Base-by-base conservation (phyloP, 179 eudicot genomes). In the Corrigiola litoralis region DNA sequence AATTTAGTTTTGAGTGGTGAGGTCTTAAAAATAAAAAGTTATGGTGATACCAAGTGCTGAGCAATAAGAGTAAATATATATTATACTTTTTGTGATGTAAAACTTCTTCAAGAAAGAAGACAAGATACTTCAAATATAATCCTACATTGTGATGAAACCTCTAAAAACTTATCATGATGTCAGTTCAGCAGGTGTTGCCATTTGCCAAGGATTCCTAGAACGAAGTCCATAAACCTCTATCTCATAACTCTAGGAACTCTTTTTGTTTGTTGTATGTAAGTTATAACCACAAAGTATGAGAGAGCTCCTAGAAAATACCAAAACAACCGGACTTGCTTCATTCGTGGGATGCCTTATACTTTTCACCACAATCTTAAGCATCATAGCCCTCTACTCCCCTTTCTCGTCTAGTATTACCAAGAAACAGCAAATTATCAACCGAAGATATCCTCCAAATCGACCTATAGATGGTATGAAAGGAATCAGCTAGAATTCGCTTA, bases 281-380 rank as follows among this genome's bases (percentile, higher is more conserved):
- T 11, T 57, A 38, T 48, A 14, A 29, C 29, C 28, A 34, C 7
- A 34, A 45, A 67, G 10, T 8, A 75, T 71, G 79, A 75, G 54
- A 61, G 66, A 66, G 8, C 2, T 61, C 29, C 23, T 61, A 32
- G 77, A 72, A 50, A 58, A 76, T 34, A 38, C 53, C 46, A 76
- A 68, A 76, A 63, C 37, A 0, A 63, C 51, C 32, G 63, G 67
- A 41, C 46, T 72, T 40, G 66, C 66, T 61, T 67, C 63, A 33
- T 72, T 63, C 42, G 56, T 72, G 42, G 23, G 47, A 1, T 56
- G 47, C 56, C 36, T 67, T 1, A 29, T 76, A 24, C 4, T 42
- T 67, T 18, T 76, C 51, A 76, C 80, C 45, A 51, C 77, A 23
- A 13, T 72, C n/a, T 58, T 76, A 28, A 67, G 63, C 73, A 40